phyloP scores from a whole-genome alignment of 345 rosid genomes.

The Eutrema yunnanense region DNA sequence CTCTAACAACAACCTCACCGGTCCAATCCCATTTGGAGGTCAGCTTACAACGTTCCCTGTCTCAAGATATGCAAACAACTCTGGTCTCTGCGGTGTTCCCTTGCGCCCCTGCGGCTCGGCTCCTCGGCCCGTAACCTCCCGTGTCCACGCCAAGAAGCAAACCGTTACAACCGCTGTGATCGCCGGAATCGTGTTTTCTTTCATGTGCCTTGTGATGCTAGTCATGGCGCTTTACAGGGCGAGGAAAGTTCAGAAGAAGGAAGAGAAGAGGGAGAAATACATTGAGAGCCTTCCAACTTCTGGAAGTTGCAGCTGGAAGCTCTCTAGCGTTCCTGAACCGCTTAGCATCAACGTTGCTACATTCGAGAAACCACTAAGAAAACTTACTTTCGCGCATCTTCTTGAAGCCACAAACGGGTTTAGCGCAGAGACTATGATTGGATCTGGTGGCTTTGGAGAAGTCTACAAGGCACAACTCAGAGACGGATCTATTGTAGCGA shows the following conservation, averaged over 20 bases:
- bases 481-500: conserved; percentile 77
- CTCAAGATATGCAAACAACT: conserved; percentile 79
- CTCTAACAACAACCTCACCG: conserved; percentile 83
- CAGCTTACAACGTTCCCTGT: conserved; percentile 90
- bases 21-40: conserved; percentile 85
- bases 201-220: conserved; percentile 58
- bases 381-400: conserved; percentile 83
- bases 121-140: conserved; percentile 13
- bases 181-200: conserved; percentile 62
- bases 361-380: conserved; percentile 91
- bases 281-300: conserved; percentile 87
- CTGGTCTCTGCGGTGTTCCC: conserved; percentile 91
- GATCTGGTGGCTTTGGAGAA: conserved; percentile 96
- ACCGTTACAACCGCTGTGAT: conserved; percentile 52
- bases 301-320: conserved; percentile 85
- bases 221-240: conserved; percentile 56
- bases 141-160: conserved; percentile 34
- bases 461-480: conserved; percentile 85
- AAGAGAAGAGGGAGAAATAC: conserved; percentile 64
- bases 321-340: conserved; percentile 88
- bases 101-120: conserved; percentile 59
- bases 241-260: conserved; percentile 50
- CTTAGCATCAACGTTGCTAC: conserved; percentile 93
- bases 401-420: conserved; percentile 96
- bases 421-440: conserved; percentile 82